Evolutionary conservation across 2,329 filamentous ascomycete species (phyloP), one percentile per base, ranked within the genome.

Genomic region (Monosporascus sp.): DNA sequence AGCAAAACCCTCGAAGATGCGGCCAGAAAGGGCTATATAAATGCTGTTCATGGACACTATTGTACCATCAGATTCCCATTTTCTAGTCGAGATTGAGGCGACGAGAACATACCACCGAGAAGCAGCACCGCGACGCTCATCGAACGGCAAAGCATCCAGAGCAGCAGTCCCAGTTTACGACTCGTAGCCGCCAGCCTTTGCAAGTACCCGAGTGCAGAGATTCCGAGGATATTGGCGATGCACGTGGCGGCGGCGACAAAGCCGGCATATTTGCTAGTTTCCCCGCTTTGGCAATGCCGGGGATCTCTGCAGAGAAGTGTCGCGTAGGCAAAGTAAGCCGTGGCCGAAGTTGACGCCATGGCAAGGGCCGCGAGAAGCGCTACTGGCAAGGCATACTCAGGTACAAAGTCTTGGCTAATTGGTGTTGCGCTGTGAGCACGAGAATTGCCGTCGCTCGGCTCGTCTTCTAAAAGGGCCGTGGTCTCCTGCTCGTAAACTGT

Each of bases 1-100:
- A 5, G 59, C 59, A 1, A 61, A 24, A 2, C 59, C 59, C 37
- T 61, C 59, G 46, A 61, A 59, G 16, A 61, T 26, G 2, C 49
- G 57, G 7, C 54, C 31, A 3, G 46, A 47, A 27, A 61, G 14
- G 22, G 55, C 59, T 27, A 27, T 27, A 27, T 31, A 58, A 14
- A 58, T 50, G 24, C 40, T 54, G n/a, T 27, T 24, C 2, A 47
- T 7, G 17, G 38, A 38, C 7, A 56, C 56, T 58, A 37, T 19
- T 26, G 37, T 14, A 20, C 7, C 2, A 19, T 26, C 37, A 44
- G 49, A 44, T 37, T 19, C 8, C 2, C 26, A 27, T 27, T 27
- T 27, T 27, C 26, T 27, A 27, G 26, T 27, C 26, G 26, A 27
- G 26, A 27, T 27, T 2, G 26, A 27, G 26, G 24, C 24, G 3